A percentile compares a stretch with the other conserved stretches of the same genome.
These are phyloP conservation scores for Licmophora abbreviata DNA, from an alignment of 108 stramenopile species.

Conservation along the genomic window DNA sequence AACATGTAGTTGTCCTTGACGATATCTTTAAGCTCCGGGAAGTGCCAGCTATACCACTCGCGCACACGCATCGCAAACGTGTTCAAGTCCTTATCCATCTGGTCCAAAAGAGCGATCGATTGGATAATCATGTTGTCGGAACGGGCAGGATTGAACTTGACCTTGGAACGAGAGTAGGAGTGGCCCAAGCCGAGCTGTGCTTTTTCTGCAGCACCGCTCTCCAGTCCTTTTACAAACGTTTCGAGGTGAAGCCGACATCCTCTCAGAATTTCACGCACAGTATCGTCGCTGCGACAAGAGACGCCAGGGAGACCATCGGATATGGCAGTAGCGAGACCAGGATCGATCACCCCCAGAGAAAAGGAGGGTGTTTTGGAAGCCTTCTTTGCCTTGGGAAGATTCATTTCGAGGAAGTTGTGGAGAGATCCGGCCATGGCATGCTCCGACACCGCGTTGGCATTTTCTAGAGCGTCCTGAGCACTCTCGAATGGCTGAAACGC, in stretches of 20 bases:
- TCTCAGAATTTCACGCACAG: constrained; percentile 85
- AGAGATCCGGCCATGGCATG: constrained; percentile 67
- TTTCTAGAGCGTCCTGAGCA: constrained; percentile 91
- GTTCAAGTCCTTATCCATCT: constrained; percentile 99
- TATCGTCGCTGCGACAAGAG: constrained; percentile 88
- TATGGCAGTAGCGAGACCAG: constrained; percentile 85
- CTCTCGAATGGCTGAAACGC: constrained; percentile 95
- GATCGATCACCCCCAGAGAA: constrained; percentile 81
- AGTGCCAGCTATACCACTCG: constrained; percentile 99
- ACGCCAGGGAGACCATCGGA: constrained; percentile 74
- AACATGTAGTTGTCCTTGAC: constrained; percentile 98
- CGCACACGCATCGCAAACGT: constrained; percentile 98
- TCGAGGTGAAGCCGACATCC: constrained; percentile 91
- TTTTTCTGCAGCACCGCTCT: constrained; percentile 85
- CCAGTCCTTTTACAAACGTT: constrained; percentile 90
- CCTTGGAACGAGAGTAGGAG: constrained; percentile 96
- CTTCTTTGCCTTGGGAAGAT: constrained; percentile 86
- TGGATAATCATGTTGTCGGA: constrained; percentile 99
- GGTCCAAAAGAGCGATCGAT: constrained; percentile 97
- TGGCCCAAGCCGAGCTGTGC: constrained; percentile 98
- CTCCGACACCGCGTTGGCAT: constrained; percentile 85
- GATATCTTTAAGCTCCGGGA: constrained; percentile 95
- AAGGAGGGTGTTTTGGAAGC: constrained; percentile 51
- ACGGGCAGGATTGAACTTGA: constrained; percentile 98
- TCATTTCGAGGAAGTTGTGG: constrained; percentile 93